These are phyloP conservation scores for Aspergillus brunneoviolaceus DNA, from an alignment of 2,329 filamentous ascomycete genomes.

Conservation along the genomic window DNA sequence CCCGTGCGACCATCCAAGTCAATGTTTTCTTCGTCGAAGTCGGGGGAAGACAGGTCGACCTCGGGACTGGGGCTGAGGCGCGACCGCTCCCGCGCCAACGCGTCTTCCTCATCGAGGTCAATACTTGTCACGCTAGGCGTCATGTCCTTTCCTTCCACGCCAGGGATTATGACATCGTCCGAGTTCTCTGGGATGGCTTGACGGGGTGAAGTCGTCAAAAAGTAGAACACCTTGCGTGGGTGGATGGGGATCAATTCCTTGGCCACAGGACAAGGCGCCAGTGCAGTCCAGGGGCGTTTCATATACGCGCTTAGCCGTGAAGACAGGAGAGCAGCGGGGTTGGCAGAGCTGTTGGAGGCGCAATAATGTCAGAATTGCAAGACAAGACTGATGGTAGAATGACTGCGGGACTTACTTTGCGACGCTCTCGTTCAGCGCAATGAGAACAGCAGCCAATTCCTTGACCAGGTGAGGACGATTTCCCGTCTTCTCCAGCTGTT, in stretches of 20 bases:
- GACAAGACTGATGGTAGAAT: conserved; percentile 3
- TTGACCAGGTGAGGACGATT: conserved; percentile 95
- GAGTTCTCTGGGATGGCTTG: conserved; percentile 73
- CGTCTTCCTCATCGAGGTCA: conserved; percentile 71
- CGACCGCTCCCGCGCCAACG: conserved; percentile 55
- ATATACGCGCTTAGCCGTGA: conserved; percentile 87
- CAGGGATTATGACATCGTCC: conserved; percentile 51
- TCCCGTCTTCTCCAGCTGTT: conserved; percentile 82
- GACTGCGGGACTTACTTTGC: conserved; percentile 71
- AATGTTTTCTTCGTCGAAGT: conserved; percentile 73
- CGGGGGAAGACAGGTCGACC: conserved; percentile 82
- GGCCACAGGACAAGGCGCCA: conserved; percentile 79
- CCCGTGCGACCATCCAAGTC: conserved; percentile 55
- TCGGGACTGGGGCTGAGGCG: conserved; percentile 88
- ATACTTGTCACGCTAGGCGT: conserved; percentile 79
- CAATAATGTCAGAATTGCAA: conserved; percentile 18
- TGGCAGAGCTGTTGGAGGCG: conserved; percentile 71
- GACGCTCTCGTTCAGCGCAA: conserved; percentile 74
- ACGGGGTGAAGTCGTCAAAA: conserved; percentile 82
- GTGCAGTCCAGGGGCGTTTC: conserved; percentile 78
- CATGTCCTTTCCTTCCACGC: conserved; percentile 61
- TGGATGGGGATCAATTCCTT: conserved; percentile 93
- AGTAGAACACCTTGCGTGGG: conserved; percentile 94
- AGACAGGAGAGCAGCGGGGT: conserved; percentile 91
- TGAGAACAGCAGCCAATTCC: conserved; percentile 79